Evolutionary conservation across 2,329 filamentous ascomycete genomes (phyloP), one percentile per base, ranked within the genome.

Genomic region (Fusarium annulatum): DNA sequence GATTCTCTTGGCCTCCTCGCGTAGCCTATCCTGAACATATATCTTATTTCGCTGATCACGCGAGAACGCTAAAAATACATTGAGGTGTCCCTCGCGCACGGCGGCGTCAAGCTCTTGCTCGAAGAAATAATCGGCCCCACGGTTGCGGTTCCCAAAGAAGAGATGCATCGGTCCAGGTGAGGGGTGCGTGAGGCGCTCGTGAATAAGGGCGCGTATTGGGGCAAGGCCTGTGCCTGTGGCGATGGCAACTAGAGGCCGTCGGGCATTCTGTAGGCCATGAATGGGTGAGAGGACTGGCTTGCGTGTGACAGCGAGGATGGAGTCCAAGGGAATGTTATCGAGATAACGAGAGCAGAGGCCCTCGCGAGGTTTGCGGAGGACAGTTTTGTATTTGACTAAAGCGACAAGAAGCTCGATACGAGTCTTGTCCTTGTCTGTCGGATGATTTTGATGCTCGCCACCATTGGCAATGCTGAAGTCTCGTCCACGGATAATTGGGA

Each of bases 391-490:
- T 80, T 96, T 95, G 67, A 99, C 95, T 63, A 98, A 92, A 0
- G 96, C 95, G 46, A 95, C 89, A 7, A 97, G 85, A 7, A 98
- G 86, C 61, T 97, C 92, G 28, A 97, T 85, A 19, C 84, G 83
- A 3, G 88, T 88, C 10, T 79, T 75, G 11, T 73, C 63, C 45
- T 66, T 57, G 26, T 73, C 59, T 46, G 55, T 67, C 26, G 73
- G 72, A 42, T 81, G 76, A 16, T 76, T 79, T 74, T 84, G 80
- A 14, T 83, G 77, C 4, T 69, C 68, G 10, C 91, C 91, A 11
- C 93, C 92, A 72, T 93, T 96, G 39, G 94, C 94, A 69, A 98
- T 95, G 81, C 95, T 98, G 80, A 97, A 99, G 76, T 97, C 93
- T 10, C 96, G 89, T n/a, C 92, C 93, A n/a, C 94, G 91, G 52